Base-by-base conservation (phyloP, 805 yeast genomes). In the Barnettozyma salicaria region DNA sequence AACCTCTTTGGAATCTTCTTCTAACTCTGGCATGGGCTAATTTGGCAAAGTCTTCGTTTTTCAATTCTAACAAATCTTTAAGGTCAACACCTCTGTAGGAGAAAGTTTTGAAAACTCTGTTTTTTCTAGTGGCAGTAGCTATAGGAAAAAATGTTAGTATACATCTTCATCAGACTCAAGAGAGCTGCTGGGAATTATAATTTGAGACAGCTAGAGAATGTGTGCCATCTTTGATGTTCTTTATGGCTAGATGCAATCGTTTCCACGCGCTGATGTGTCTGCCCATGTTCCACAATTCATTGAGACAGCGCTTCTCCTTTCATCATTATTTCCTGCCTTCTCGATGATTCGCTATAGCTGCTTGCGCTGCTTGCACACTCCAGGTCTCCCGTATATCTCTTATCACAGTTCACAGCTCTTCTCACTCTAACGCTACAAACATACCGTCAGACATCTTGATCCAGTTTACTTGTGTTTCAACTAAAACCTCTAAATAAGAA, bases 1-100 rank as follows among this genome's bases (percentile, higher is more conserved):
- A 78, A 76, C 97, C 97, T 77, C 95, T 84, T 70, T 88, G 84
- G 76, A 90, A 87, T 83, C 96, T 89, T 86, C 99, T 86, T 83
- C 97, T 90, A 67, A 90, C 96, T 78, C 99, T 87, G 64, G 99
- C 94, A 65, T 83, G 87, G 65, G 95, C 87, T 67, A 92, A 78
- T 71, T 90, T 84, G 71, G 90, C 81, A 74, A 92, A 92, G 64
- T 92, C 97, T 76, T 90, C 97, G 61, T 88, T 85, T 70, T 86
- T 75, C 79, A 90, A 75, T 71, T 84, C 92, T 67, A 90, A 76
- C 66, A 92, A 79, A 67, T 90, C 87, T 64, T 81, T 81, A 65
- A 92, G 83, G 70, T 89, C 97, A 66, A 92, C 96, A 72, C 99
- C 99, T 73, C 92, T 88, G 95, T 77, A 92, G 59, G 96, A 80